Evolutionary conservation across 1,139 yeast species (phyloP), one percentile per base, ranked within the genome.

Genomic region (Debaryomyces subglobosus): DNA sequence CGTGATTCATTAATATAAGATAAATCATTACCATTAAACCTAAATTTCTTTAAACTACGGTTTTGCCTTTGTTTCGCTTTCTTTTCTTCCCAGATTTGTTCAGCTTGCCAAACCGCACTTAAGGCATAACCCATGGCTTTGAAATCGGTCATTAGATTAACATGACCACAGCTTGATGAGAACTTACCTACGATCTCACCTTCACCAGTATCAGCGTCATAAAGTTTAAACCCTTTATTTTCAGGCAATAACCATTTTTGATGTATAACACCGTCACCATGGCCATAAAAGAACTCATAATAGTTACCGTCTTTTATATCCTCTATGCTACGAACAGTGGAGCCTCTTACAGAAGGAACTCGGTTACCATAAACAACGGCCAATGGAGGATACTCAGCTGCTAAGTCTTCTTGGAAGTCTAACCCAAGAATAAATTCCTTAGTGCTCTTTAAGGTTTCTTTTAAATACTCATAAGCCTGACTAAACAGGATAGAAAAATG

Each of bases 201-300:
- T 39, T 56, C 54, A 2, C 73, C 72, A 0, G 72, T 64, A 12
- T 56, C 56, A 7, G 62, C 59, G 49, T 76, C 65, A 49, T 62
- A 72, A 24, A 56, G 57, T 0, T 78, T 70, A 60, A 86, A 90
- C 0, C 95, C 95, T 54, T 77, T 75, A 24, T 72, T 68, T 58
- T 86, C 87, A 0, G 97, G 97, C 82, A 90, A 81, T 37, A 89
- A 67, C 85, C 92, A 86, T 53, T 82, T 82, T 57, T 86, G 89
- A 65, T 89, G 90, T 1, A 90, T 88, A 13, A 91, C 97, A 30
- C 97, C 97, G 62, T 91, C 97, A 6, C 97, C 97, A 8, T 91
- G 91, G 0, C 96, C 96, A 62, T 89, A 90, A 57, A 79, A 81
- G 57, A 89, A 86, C 56, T 88, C 85, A 54, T 80, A 83, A 65